Evolutionary conservation across 2,329 filamentous ascomycete species (phyloP).

Genomic region (Metarhizium sp.): DNA sequence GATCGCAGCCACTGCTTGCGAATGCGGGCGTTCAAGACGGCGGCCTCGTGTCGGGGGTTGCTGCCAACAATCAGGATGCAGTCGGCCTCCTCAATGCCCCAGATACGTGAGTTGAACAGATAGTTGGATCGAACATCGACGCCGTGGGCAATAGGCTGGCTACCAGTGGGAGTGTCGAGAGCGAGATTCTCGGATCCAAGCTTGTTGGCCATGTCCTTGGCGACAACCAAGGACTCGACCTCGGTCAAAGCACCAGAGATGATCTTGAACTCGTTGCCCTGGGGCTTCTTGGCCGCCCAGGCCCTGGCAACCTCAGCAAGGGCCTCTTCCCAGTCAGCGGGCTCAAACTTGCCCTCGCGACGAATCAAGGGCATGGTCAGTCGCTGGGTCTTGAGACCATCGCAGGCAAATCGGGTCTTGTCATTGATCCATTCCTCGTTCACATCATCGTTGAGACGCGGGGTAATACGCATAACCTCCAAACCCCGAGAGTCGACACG

Average conservation of each 20-base stretch:
- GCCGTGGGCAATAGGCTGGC: slow-evolving; percentile 79
- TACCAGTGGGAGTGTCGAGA: slow-evolving; percentile 80
- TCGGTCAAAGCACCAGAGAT: slow-evolving; percentile 87
- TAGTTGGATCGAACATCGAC: slow-evolving; percentile 92
- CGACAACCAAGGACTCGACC: slow-evolving; percentile 85
- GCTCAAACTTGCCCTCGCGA: slow-evolving; percentile 81
- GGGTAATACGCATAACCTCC: slow-evolving; percentile 91
- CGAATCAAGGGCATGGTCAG: slow-evolving; percentile 87
- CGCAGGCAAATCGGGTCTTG: slow-evolving; percentile 92
- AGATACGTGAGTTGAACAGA: slow-evolving; percentile 92
- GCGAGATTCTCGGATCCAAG: slow-evolving; percentile 94
- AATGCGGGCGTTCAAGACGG: slow-evolving; percentile 91
- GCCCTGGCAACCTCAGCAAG: slow-evolving; percentile 77
- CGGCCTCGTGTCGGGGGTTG: slow-evolving; percentile 91
- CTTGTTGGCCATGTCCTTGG: slow-evolving; percentile 95
- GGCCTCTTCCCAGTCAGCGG: slow-evolving; percentile 91
- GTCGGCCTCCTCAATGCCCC: slow-evolving; percentile 89
- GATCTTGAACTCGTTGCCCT: slow-evolving; percentile 92
- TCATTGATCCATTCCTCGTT: slow-evolving; percentile 99
- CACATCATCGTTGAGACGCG: slow-evolving; percentile 90
- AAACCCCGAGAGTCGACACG: slow-evolving; percentile 86
- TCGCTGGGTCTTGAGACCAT: slow-evolving; percentile 92
- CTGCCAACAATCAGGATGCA: slow-evolving; percentile 86
- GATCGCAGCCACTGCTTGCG: slow-evolving; percentile 96
- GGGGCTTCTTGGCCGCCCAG: slow-evolving; percentile 68